Evolutionary conservation across 306 rosid genomes (phyloP), one percentile per base, ranked within the genome.

Genomic region (Prunus mume): DNA sequence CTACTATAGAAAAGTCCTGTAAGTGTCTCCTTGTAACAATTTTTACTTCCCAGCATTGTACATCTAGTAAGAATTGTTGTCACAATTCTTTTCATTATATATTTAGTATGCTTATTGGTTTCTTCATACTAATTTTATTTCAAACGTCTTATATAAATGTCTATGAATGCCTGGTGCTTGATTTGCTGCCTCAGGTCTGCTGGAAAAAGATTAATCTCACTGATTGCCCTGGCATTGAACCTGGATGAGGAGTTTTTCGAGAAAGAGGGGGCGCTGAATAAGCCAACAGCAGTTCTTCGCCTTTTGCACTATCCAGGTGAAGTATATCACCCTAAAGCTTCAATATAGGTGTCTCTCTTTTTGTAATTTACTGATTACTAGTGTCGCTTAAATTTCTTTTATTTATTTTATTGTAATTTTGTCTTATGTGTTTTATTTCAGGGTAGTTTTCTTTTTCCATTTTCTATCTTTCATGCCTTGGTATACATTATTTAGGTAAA

Each of bases 291-390:
- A 25, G 76, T 76, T 78, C 93, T 93, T 81, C 93, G 98, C 32
- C 97, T 93, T 78, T 79, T 93, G 87, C 91, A 74, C 57, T 91
- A 93, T 83, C 92, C 96, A 88, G 97, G 96, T 92, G 79, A 55
- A 50, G 70, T 55, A 80, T 5, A 38, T 38, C 43, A 38, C 43
- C 43, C 43, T 38, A 38, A 38, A 38, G 43, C 9, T 38, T 38
- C 9, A 38, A 38, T 38, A 7, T 0, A 38, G 43, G 9, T 38
- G 43, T 38, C 43, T 38, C 43, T 38, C 43, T 38, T 38, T 38
- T 38, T 38, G 9, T 7, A 7, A 38, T 38, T 38, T 38, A 15
- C 25, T 5, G 7, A 27, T 69, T 18, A 69, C 46, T 27, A 24
- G 0, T 67, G 34, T 67, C 38, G 5, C 11, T 46, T 13, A 20